Base-by-base conservation (phyloP, 2,329 filamentous ascomycete genomes). In the Chalaropsis thielavioides region DNA sequence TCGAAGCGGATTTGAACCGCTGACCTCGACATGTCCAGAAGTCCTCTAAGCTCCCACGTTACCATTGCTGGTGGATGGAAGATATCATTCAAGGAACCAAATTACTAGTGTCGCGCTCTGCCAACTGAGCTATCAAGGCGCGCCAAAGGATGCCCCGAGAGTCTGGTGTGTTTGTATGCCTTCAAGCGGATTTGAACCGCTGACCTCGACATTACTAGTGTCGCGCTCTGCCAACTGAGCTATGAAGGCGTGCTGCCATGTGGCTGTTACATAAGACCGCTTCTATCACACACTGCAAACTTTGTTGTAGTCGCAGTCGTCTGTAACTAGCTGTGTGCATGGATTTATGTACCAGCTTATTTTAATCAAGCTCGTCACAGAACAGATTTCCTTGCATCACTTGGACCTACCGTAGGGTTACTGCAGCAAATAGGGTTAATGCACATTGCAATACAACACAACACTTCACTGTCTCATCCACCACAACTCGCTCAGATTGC, bases 71-170 rank as follows among this genome's bases (percentile, higher is more conserved):
- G 54, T 17, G 13, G 27, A 58, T 58, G 54, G 27, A 35, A 24
- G 19, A 35, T 15, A 58, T 58, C 13, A 58, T 58, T 58, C 54
- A 38, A 27, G 31, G 22, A 31, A 17, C 5, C 43, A 58, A 17
- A 65, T 51, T 65, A 65, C 63, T 65, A 65, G 63, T 65, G 63
- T 65, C 63, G 63, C 63, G 63, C 63, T 65, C 63, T 65, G 63
- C 63, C 63, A 65, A 65, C 63, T 65, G 63, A 65, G 63, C 63
- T 65, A 65, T 65, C 56, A 61, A 65, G 63, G 63, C 63, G 4
- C 44, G 17, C 8, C 15, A 15, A 56, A 27, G 6, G 24, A 31
- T 15, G 2, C 31, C 31, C 3, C 6, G 24, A n/a, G 49, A 56
- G 19, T 10, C 2, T 56, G 24, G 7, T 38, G 35, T 38, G n/a